Base-by-base conservation (phyloP, 768 basidiomycete species). In the Dioszegia crocea region DNA sequence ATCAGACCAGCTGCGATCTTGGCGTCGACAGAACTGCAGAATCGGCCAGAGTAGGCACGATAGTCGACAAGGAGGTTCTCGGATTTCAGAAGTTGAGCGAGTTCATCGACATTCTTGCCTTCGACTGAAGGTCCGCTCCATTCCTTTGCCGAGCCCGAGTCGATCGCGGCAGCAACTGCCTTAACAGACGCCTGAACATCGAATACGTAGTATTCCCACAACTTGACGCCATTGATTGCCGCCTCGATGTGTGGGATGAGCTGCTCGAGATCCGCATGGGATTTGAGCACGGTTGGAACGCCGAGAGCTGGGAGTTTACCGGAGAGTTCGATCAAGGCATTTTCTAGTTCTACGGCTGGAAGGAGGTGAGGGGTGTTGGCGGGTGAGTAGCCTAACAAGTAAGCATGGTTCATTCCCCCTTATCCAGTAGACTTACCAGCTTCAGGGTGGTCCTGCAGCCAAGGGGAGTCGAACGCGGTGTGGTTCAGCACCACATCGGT, bases 401-500 rank as follows among this genome's bases (percentile, higher is more conserved):
- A 52, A 44, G 24, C 41, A 27, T 24, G 4, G 24, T 29, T 10
- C 11, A 33, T 24, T n/a, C n/a, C n/a, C n/a, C 33, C 33, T 33
- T 33, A 6, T n/a, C 16, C 6, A 36, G 46, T 11, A 19, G n/a
- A 4, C 84, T 60, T 62, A 87, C 92, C 93, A 59, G 93, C 89
- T 82, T 99, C 96, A 1, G 96, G 96, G 75, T 99, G 96, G 5
- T 93, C 85, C 21, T 84, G 74, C 24, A 99, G 81, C 93, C 93
- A 99, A 17, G 85, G 81, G 63, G 87, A 91, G 73, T 98, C 91
- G 73, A 90, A 88, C 6, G 96, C 91, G 14, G 96, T 98, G 71
- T 99, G 96, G 75, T 99, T 99, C 56, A 97, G 83, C 4, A 99
- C 96, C 51, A 99, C 88, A 74, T 99, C 96, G 0, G 90, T 98